These are phyloP conservation scores for Pythium folliculosum DNA, from an alignment of 352 stramenopile genomes.

Conservation along the genomic window DNA sequence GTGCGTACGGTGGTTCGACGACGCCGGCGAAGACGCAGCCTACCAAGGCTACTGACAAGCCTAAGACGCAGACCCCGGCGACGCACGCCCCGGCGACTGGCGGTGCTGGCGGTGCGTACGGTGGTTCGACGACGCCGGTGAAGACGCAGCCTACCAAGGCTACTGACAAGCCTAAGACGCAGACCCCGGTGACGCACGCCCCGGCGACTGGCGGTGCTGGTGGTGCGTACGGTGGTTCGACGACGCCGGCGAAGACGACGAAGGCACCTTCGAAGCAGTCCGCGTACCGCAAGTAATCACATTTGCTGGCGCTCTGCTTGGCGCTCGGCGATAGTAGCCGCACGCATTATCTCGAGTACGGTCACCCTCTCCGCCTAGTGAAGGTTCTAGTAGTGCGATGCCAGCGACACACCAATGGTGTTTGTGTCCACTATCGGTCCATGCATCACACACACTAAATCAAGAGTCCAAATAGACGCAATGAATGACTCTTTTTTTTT, in stretches of 20 bases:
- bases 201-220: neutral
- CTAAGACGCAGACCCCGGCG: too few relatives aligned
- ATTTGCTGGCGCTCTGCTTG: too few relatives aligned
- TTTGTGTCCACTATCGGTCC: neutral
- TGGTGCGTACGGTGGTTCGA: too few relatives aligned
- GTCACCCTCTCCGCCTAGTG: neutral
- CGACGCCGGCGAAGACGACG: too few relatives aligned
- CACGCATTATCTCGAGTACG: neutral
- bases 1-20: too few relatives aligned
- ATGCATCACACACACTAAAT: too few relatives aligned
- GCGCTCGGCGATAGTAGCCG: neutral
- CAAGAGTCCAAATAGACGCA: too few relatives aligned
- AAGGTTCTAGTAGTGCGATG: neutral
- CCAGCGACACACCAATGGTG: neutral
- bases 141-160: too few relatives aligned
- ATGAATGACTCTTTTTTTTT: too few relatives aligned
- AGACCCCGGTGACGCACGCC: neutral
- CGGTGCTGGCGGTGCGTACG: neutral
- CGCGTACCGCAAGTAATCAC: conserved; percentile 8
- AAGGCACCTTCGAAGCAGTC: neutral
- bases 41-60: too few relatives aligned
- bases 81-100: neutral
- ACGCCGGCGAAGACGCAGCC: too few relatives aligned
- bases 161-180: neutral
- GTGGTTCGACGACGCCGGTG: too few relatives aligned